Conservation (phyloP, 805 yeast genomes). For the Suhomyces sp. region DNA sequence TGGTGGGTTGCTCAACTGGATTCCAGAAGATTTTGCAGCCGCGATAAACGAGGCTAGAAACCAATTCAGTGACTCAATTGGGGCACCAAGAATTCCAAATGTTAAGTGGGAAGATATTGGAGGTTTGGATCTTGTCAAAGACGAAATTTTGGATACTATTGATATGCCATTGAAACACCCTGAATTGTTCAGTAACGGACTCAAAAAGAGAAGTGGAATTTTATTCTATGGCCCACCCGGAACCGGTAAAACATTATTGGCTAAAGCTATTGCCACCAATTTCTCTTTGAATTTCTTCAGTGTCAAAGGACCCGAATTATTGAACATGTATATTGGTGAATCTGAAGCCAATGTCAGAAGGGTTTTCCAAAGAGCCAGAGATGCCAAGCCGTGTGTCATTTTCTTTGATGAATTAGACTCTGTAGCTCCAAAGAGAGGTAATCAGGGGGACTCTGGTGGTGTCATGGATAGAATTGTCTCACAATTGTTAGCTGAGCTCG, state of each 20-base stretch:
- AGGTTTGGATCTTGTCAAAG: slow-evolving; percentile 86
- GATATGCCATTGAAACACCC: slow-evolving; percentile 95
- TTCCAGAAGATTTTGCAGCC: slow-evolving; percentile 59
- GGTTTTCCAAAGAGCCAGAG: slow-evolving; percentile 91
- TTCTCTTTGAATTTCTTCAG: slow-evolving; percentile 92
- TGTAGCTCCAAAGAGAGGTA: slow-evolving; percentile 97
- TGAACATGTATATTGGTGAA: slow-evolving; percentile 98
- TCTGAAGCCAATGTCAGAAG: slow-evolving; percentile 95
- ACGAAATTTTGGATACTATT: slow-evolving; percentile 90
- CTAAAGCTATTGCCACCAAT: slow-evolving; percentile 96
- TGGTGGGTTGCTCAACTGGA: slow-evolving; percentile 53
- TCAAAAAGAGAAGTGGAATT: slow-evolving; percentile 92
- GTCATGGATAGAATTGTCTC: slow-evolving; percentile 99
- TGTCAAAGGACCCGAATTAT: slow-evolving; percentile 94
- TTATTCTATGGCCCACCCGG: slow-evolving; percentile 98
- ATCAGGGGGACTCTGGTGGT: slow-evolving; percentile 98
- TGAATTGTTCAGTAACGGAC: slow-evolving; percentile 79
- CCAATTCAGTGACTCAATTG: slow-evolving; percentile 89
- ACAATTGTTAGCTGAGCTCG: slow-evolving; percentile 89
- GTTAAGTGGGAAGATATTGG: slow-evolving; percentile 98
- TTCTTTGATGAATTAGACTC: slow-evolving; percentile 97
- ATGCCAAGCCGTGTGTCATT: slow-evolving; percentile 96
- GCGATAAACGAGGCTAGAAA: slow-evolving; percentile 81
- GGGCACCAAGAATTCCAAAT: slow-evolving; percentile 93
- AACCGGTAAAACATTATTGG: slow-evolving; percentile 92